These are phyloP conservation scores for Clavaria fumosa DNA, from an alignment of 768 basidiomycete species.

Conservation along the genomic window DNA sequence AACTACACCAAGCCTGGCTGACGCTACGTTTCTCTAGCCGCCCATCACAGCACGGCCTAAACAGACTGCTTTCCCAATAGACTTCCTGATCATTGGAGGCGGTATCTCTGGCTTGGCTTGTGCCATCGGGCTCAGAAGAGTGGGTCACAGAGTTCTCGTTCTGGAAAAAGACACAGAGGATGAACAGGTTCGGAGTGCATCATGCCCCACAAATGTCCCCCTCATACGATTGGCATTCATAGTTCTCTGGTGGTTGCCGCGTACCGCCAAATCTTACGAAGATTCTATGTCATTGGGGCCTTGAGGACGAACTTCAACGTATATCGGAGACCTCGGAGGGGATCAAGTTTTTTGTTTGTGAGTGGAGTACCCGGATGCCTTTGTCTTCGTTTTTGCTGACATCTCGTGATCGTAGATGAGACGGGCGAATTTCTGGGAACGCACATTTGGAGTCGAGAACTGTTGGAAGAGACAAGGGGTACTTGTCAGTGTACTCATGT, in stretches of 20 bases:
- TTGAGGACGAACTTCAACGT: slow-evolving; percentile 17
- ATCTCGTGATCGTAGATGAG: slow-evolving; percentile 22
- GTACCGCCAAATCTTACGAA: slow-evolving; percentile 32
- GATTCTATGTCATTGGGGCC: slow-evolving; percentile 40
- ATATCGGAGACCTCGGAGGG: slow-evolving; percentile 15
- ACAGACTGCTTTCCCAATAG: no score
- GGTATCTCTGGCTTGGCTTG: slow-evolving; percentile 39
- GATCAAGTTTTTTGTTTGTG: slow-evolving; percentile 12
- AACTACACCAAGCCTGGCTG: no score
- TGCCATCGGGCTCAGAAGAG: slow-evolving; percentile 35
- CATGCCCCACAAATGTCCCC: not conserved
- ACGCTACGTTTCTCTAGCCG: no score
- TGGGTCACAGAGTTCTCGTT: slow-evolving; percentile 40
- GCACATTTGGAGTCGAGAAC: slow-evolving; percentile 36
- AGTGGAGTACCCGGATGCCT: not conserved
- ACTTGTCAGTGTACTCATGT: slow-evolving; percentile 24
- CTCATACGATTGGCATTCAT: not conserved
- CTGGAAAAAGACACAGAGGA: slow-evolving; percentile 21
- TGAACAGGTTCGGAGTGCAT: not conserved
- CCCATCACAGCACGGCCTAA: no score
- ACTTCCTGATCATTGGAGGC: slow-evolving; percentile 25
- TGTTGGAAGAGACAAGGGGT: slow-evolving; percentile 30
- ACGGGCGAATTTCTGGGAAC: slow-evolving; percentile 33
- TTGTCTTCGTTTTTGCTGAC: not conserved
- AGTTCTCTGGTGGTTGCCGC: slow-evolving; percentile 18